Evolutionary conservation across 179 eudicot species (phyloP).

Genomic region (Beta lomatogona): DNA sequence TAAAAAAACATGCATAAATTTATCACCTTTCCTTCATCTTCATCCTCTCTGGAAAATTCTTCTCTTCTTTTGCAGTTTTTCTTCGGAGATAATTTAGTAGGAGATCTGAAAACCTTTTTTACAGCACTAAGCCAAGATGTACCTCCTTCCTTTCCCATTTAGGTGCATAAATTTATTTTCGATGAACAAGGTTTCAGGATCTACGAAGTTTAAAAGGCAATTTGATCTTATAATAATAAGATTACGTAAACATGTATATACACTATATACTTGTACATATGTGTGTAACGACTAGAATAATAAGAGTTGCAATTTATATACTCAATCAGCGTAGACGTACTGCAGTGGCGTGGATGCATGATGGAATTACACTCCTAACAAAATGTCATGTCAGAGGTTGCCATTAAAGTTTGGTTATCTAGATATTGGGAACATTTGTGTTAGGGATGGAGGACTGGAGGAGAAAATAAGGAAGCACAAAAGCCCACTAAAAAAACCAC

Average conservation of each 20-base stretch:
- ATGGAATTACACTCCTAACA: slow-evolving; percentile 18
- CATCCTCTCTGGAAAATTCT: background rate
- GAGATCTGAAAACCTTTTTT: slow-evolving; percentile 69
- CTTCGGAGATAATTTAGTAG: slow-evolving; percentile 33
- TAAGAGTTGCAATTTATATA: slow-evolving; percentile 1
- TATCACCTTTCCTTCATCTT: slow-evolving; percentile 32
- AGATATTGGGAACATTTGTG: slow-evolving; percentile 16
- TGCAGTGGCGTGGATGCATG: slow-evolving; percentile 6
- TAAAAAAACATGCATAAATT: background rate
- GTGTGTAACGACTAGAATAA: background rate
- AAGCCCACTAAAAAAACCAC: background rate
- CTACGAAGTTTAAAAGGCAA: background rate
- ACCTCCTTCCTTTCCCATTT: slow-evolving; percentile 52
- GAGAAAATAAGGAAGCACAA: background rate
- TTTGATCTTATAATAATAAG: background rate
- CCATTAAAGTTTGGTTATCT: slow-evolving; percentile 10
- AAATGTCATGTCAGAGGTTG: slow-evolving; percentile 15
- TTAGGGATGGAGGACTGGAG: slow-evolving; percentile 18
- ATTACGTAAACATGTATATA: background rate
- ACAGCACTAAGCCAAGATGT: slow-evolving; percentile 63
- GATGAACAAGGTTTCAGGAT: background rate
- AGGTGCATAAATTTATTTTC: background rate
- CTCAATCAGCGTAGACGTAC: background rate
- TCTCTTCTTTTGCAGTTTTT: slow-evolving; percentile 20
- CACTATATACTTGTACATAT: too few relatives aligned